These are phyloP conservation scores for Lachnellula suecica DNA, from an alignment of 2,329 filamentous ascomycete species.

Conservation along the genomic window DNA sequence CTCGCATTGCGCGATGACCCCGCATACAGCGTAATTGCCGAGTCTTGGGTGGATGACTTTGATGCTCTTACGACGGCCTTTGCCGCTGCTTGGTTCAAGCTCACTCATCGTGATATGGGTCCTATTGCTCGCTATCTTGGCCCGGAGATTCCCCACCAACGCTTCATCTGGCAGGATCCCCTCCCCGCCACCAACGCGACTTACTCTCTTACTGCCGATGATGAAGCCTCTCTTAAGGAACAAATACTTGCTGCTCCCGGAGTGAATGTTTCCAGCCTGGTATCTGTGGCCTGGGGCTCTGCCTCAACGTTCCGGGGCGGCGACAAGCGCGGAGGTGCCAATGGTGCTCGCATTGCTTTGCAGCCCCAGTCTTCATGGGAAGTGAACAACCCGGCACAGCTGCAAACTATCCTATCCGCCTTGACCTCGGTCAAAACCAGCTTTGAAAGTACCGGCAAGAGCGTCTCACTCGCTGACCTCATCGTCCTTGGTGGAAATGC, in stretches of 20 bases:
- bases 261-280: conserved; percentile 58
- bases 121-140: conserved; percentile 54
- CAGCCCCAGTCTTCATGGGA: conserved; percentile 68
- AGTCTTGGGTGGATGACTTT: conserved; percentile 66
- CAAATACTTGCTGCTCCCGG: conserved; percentile 61
- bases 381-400: conserved; percentile 63
- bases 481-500: conserved; percentile 57
- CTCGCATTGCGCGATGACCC: conserved; percentile 71
- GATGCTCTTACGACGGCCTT: conserved; percentile 70
- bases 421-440: conserved; percentile 44
- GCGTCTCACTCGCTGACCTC: conserved; percentile 57
- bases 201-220: conserved; percentile 44
- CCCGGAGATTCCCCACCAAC: conserved; percentile 55
- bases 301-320: conserved; percentile 71
- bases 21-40: conserved; percentile 72
- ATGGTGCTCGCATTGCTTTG: conserved; percentile 68
- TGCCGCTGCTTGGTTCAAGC: conserved; percentile 70
- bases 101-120: conserved; percentile 61
- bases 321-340: conserved; percentile 82
- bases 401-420: background rate
- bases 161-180: conserved; percentile 56
- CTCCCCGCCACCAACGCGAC: conserved; percentile 47
- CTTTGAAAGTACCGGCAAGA: conserved; percentile 53
- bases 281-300: conserved; percentile 67
- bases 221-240: conserved; percentile 65